Evolutionary conservation across 2,329 filamentous ascomycete species (phyloP), one percentile per base, ranked within the genome.

Genomic region (Neonectria neomacrospora): DNA sequence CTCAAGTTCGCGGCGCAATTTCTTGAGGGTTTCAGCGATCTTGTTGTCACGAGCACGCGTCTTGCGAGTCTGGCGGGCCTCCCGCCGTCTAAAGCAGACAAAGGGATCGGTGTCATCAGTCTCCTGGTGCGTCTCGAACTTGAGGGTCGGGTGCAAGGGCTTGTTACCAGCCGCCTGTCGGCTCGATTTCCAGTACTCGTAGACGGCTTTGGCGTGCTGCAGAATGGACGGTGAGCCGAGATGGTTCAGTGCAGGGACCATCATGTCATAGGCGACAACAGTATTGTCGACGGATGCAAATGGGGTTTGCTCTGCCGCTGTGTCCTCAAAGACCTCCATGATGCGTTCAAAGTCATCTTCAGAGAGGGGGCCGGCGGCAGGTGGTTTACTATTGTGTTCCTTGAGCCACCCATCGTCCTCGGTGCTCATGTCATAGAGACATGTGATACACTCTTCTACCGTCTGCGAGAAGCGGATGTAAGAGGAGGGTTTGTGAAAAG

Each of bases 401-500:
- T 90, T 92, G 72, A 99, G 86, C 76, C 93, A 97, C 59, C 86
- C 88, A 77, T 94, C 91, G 80, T 99, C 96, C 74, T 97, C 93
- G 69, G 91, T 90, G 28, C 90, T 94, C 91, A 98, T 95, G 81
- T 97, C 94, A 89, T 99, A 99, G 73, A 90, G 88, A 76, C 91
- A 92, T 73, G 92, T 92, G 75, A 93, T 91, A 73, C 91, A 97
- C 80, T 99, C 96, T 81, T 99, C 96, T 65, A 99, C 95, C 3
- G 96, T 99, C 70, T 97, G 95, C 68, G 96, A 98, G 82, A 97
- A 98, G 69, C 95, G 93, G 77, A 99, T 97, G 80, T 98, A 98
- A 65, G 94, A 96, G 65, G 90, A 89, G 55, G 96, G 94, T 78
- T 96, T 91, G 74, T 90, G 87, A 80, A 95, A 97, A 61, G 84